Base-by-base conservation (phyloP, 106 monocot species). In the Dactylorhiza incarnata region DNA sequence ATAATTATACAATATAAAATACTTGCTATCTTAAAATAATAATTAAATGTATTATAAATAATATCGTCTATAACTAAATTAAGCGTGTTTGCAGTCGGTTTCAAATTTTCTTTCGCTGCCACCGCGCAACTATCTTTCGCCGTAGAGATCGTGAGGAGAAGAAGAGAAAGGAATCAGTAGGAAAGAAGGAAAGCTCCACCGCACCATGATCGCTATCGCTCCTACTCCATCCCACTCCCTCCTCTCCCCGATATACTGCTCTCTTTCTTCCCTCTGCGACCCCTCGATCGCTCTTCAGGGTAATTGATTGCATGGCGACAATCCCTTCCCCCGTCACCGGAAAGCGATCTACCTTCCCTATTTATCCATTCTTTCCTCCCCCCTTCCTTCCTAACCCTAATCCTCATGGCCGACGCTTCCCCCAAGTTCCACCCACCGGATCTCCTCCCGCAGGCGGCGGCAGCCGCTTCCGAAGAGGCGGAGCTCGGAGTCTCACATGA, bases 381-480 rank as follows among this genome's bases (percentile, higher is more conserved):
- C 23, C 59, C 68, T 58, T 79, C 16, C 5, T 48, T 61, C 79
- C 43, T 66, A 79, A 52, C 63, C 71, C 55, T 16, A 71, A 14
- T 24, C 37, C 24, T 69, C 72, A 78, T 78, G 82, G 79, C 79
- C 29, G 84, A 84, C 59, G 68, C 82, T 43, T 79, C 85, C 19
- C 80, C 89, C 59, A 85, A 86, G 53, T 87, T 83, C 81, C 85
- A 58, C 43, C 23, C 78, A 56, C 90, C 84, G 43, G 89, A 90
- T 9, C 82, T 94, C 78, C 87, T 91, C 72, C 82, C 88, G 26
- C 71, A 75, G 15, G 43, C 73, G n/a, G 56, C 78, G 22, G 19
- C 71, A 37, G 23, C 66, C 75, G 56, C 53, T 45, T 9, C 53
- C 68, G 51, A 77, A 19, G 61, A 70, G 6, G 74, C n/a, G 3